Percentiles rank a stretch among this genome's conserved stretches.
phyloP scores from a whole-genome alignment of 257 asterid species.

The Solanum microdontum region DNA sequence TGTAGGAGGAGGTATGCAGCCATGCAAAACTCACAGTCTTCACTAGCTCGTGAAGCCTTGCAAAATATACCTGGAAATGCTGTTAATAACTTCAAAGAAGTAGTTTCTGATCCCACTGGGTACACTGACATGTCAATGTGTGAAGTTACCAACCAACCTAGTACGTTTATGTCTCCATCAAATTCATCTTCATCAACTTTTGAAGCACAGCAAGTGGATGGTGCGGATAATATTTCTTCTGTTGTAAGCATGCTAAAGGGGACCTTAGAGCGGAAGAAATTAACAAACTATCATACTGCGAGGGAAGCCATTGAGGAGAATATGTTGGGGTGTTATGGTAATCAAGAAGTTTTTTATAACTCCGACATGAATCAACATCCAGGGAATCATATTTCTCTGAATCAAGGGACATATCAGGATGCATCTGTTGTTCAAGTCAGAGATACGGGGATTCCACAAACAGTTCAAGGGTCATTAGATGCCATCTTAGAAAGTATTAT shows the following conservation, averaged over 20 bases:
- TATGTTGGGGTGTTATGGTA: slow-evolving; percentile 34
- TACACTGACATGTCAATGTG: slow-evolving; percentile 5
- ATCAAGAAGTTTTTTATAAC: slow-evolving; percentile 17
- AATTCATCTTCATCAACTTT: slow-evolving; percentile 49
- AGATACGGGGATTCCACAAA: slow-evolving; percentile 35
- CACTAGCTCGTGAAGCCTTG: slow-evolving; percentile 45
- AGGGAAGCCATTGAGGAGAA: slow-evolving; percentile 28
- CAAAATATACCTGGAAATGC: slow-evolving; percentile 25
- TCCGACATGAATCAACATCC: slow-evolving; percentile 22
- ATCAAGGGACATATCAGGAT: slow-evolving; percentile 30
- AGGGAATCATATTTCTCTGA: slow-evolving; percentile 23
- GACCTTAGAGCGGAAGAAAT: slow-evolving; percentile 39
- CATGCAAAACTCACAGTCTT: slow-evolving; percentile 52
- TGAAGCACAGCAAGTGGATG: slow-evolving; percentile 33
- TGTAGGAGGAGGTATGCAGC: slow-evolving; percentile 76
- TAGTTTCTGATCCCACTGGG: slow-evolving; percentile 7
- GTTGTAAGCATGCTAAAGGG: slow-evolving; percentile 92
- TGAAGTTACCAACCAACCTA: slow-evolving; percentile 10
- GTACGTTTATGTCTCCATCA: slow-evolving; percentile 23
- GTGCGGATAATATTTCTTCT: slow-evolving; percentile 52
- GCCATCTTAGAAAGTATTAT: slow-evolving; percentile 31
- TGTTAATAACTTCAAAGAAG: slow-evolving; percentile 20
- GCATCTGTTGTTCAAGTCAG: slow-evolving; percentile 20
- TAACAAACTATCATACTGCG: background rate
- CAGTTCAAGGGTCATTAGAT: slow-evolving; percentile 35